Base-by-base conservation (phyloP, 768 basidiomycete genomes). In the Vishniacozyma victoriae region DNA sequence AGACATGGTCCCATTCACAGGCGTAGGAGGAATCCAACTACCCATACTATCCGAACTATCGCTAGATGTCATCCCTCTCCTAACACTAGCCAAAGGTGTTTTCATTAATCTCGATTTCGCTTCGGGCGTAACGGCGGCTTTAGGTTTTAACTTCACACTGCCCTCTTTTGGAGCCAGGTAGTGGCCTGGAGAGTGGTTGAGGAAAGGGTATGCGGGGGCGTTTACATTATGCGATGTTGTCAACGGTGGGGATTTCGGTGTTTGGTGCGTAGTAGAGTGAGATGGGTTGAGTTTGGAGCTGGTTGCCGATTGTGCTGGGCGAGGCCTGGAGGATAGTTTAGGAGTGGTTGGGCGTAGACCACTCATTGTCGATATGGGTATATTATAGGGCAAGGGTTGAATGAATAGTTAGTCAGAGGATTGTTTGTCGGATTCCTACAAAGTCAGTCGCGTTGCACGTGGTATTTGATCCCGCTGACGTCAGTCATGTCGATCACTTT, bases 121-220 rank as follows among this genome's bases (percentile, higher is more conserved):
- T 50, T 70, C 66, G 1, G 64, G 58, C 1, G 64, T 68, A n/a
- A 54, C 59, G 14, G 55, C 53, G 14, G 54, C 48, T 46, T 66
- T 63, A 43, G 69, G 59, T 43, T 64, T 64, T 33, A 67, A 19
- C 25, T 59, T 64, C 3, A 44, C 45, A 12, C 40, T 41, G 16
- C 56, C 54, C 36, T 62, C 57, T 33, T 56, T 59, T 20, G 60
- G 57, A 9, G 44, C 20, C n/a, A 55, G 35, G n/a, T 42, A 23
- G 7, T 35, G 14, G 15, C 35, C 35, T 15, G 41, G 36, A 4
- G 51, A 39, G 29, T 46, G 41, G 27, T 18, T 24, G 12, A 36
- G 37, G 22, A 22, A 24, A 38, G 31, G 29, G n/a, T 36, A 26
- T 24, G 33, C 15, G 23, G 43, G 46, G 16, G 44, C 41, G 24